Base-by-base conservation (phyloP, 805 yeast genomes). In the Yarrowia deformans region DNA sequence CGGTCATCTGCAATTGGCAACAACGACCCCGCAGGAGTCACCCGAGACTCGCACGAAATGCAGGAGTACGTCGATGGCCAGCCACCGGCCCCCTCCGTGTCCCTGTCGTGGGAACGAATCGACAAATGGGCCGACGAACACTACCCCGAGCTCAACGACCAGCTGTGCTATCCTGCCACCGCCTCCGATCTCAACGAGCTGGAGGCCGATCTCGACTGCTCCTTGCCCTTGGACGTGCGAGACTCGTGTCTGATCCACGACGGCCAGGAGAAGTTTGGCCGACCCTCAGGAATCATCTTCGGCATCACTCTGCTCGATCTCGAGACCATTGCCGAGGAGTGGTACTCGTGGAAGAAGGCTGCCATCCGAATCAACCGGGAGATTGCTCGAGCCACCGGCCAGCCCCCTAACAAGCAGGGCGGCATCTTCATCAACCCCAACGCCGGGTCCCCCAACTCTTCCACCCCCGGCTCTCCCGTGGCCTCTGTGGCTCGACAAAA, bases 101-200 rank as follows among this genome's bases (percentile, higher is more conserved):
- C 85, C 1, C 82, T 89, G 45, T 84, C 97, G 13, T 94, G 98
- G 98, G 85, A 90, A 71, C 93, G 93, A 74, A 87, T 94, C 70
- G 94, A 91, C 73, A 82, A 86, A 19, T 94, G 98, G 97, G 81
- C 94, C 19, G 83, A 85, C 43, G 85, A 86, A 69, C 84, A 91
- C 78, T 89, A 88, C 72, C 90, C 95, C 1, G 99, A 94, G 79
- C 81, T 95, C 69, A 85, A 84, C 70, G 93, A 91, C 69, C 88
- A 95, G 63, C 80, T 94, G 71, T 87, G 88, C 75, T 88, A 86
- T 66, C 90, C 92, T 37, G 95, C 93, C 71, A 91, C 97, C 0
- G 83, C 84, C 48, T 85, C 88, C 70, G 99, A 95, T 77, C 82
- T 94, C 69, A 83, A 84, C 71, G 94, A 90, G 73, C 89, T 95